phyloP scores from a whole-genome alignment of 345 rosid genomes.

The Sonneratia alba region DNA sequence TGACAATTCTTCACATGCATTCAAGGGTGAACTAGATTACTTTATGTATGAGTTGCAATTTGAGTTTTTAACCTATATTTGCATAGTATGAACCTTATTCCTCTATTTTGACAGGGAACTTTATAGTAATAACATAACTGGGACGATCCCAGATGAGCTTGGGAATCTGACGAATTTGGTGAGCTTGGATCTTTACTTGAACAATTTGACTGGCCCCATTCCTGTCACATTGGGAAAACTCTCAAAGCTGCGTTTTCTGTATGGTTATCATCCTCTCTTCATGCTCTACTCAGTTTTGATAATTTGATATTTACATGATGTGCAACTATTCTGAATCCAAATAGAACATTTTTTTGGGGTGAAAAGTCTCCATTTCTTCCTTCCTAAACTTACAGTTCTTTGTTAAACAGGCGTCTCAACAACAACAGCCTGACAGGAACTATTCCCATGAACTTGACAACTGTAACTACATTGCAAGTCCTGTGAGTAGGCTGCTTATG shows the following conservation, averaged over 20 bases:
- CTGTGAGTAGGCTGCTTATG: conserved; percentile 12
- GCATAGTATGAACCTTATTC: neutral
- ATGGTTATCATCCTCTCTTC: conserved; percentile 1
- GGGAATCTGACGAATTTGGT: conserved; percentile 19
- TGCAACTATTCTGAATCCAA: neutral
- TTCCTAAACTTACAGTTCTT: neutral
- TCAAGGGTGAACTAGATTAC: neutral
- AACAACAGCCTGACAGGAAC: conserved; percentile 17
- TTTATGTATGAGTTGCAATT: neutral
- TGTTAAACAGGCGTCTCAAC: conserved; percentile 17
- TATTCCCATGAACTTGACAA: conserved; percentile 12
- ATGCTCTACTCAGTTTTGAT: neutral
- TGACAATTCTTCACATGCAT: neutral
- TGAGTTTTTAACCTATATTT: neutral
- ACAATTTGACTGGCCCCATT: conserved; percentile 11
- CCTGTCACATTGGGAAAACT: conserved; percentile 18
- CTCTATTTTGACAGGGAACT: conserved; percentile 18
- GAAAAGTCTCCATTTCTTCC: neutral
- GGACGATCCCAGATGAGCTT: conserved; percentile 19
- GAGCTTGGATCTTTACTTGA: conserved; percentile 24
- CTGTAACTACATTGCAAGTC: conserved; percentile 15
- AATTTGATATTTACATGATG: neutral
- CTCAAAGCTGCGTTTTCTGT: conserved; percentile 17
- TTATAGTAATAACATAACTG: conserved; percentile 21
- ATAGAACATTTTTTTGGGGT: neutral